phyloP scores from a whole-genome alignment of 192 early-diverging fungal genomes.

The Coemansia sp. region DNA sequence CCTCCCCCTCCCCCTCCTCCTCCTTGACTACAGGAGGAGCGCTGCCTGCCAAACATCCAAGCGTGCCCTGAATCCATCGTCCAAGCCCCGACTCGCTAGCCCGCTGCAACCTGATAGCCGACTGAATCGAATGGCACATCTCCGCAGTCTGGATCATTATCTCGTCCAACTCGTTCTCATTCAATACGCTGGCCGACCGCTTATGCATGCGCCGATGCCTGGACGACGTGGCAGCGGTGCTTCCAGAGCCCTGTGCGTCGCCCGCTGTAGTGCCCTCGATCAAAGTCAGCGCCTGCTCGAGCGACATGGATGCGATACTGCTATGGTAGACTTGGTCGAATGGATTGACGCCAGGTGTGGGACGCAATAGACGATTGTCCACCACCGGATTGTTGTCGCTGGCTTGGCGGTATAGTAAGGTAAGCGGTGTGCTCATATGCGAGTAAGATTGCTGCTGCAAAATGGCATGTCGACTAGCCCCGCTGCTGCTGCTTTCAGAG shows the following conservation, averaged over 20 bases:
- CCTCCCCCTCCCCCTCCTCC: no score
- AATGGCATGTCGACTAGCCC: constrained; percentile 1
- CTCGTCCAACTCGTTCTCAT: constrained; percentile 42
- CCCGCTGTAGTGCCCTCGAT: constrained; percentile 23
- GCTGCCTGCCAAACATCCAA: constrained; percentile 3
- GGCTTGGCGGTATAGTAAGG: background rate
- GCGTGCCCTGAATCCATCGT: constrained; percentile 25
- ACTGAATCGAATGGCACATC: constrained; percentile 49
- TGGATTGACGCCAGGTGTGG: constrained; percentile 12
- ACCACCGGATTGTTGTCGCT: constrained; percentile 5
- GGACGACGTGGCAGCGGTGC: background rate
- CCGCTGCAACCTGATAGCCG: constrained; percentile 35
- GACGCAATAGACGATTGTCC: background rate
- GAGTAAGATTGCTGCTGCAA: constrained; percentile 2
- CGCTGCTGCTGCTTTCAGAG: constrained; percentile 23
- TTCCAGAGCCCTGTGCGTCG: background rate
- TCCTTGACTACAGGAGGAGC: background rate
- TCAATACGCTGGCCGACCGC: constrained; percentile 38
- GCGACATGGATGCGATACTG: constrained; percentile 30
- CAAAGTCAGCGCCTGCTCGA: constrained; percentile 44
- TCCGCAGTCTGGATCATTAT: constrained; percentile 51
- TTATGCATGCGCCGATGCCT: constrained; percentile 38
- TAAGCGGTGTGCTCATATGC: constrained; percentile 2
- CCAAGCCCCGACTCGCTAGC: constrained; percentile 34
- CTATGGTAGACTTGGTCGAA: constrained; percentile 34